These are phyloP conservation scores for Echeveria elegans DNA, from an alignment of 164 flowering plant species.

Conservation along the genomic window DNA sequence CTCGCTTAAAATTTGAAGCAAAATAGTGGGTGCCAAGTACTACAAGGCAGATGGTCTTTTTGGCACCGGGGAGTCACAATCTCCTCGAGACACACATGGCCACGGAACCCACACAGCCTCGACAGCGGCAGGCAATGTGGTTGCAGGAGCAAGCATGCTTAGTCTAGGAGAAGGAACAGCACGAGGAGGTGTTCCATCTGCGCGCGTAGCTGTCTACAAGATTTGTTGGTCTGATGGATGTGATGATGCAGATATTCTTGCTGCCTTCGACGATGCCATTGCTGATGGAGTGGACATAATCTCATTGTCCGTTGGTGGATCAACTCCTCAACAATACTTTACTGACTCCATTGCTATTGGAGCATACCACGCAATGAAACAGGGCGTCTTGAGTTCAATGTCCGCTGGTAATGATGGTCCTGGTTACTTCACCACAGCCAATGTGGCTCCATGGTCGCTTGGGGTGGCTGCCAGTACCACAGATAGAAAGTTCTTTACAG, in stretches of 20 bases:
- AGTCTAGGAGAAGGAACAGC: constrained; percentile 39
- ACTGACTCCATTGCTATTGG: constrained; percentile 23
- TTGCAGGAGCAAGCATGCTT: constrained; percentile 22
- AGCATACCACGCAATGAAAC: constrained; percentile 27
- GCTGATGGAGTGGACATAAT: constrained; percentile 44
- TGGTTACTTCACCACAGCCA: constrained; percentile 11
- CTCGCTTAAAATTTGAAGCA: constrained; percentile 16
- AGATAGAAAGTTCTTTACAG: constrained; percentile 20
- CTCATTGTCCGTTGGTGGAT: constrained; percentile 25
- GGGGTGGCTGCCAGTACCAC: constrained; percentile 35
- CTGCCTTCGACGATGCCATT: constrained; percentile 51
- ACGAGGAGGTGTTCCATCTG: constrained; percentile 44
- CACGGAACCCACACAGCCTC: constrained; percentile 57
- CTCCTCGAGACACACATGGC: constrained; percentile 34
- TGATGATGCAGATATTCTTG: constrained; percentile 23
- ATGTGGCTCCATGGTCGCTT: constrained; percentile 34
- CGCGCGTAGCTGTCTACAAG: constrained; percentile 50
- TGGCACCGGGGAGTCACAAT: background rate
- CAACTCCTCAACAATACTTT: constrained; percentile 11
- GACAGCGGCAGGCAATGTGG: constrained; percentile 34
- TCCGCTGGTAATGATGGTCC: constrained; percentile 33
- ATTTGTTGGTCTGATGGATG: constrained; percentile 29
- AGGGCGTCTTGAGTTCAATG: constrained; percentile 21
- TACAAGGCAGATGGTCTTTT: constrained; percentile 12
- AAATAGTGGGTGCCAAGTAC: constrained; percentile 39